Base-by-base conservation (phyloP, 495 filamentous ascomycete genomes). In the Cercophora scortea region DNA sequence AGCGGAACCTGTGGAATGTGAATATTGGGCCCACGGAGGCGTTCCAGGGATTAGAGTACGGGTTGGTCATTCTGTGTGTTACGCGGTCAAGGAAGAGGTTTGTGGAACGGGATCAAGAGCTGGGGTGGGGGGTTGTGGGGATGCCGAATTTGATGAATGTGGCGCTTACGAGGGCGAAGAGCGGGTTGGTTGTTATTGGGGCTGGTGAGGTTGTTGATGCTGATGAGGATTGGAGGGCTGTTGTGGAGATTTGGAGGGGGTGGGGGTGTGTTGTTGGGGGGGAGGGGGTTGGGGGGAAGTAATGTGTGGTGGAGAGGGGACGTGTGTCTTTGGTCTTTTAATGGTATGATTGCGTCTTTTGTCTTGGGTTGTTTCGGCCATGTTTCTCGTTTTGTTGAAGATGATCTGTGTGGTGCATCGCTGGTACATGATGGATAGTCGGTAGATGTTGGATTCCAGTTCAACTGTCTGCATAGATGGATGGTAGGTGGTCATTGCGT, bases 21-120 rank as follows among this genome's bases (percentile, higher is more conserved):
- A 79, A 79, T 52, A 73, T 82, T 17, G 79, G 79, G 3, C 77
- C 79, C 4, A 69, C 77, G 18, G 79, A 82, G 55, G 78, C 74
- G n/a, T 81, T 76, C 50, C 79, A 81, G 53, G 79, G 79, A 0
- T 60, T 77, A 19, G 79, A 82, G 57, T 69, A 69, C 33, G 62
- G 68, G 10, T 68, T 79, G 16, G 79, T 81, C 16, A 78, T 82
- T 48, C 55, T 82, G 15, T 81, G 79, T 54, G 80, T 77, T 1
- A 82, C 79, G 40, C 58, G 79, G 33, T 69, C 71, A 3, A 56
- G 75, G 18, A 54, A 55, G n/a, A 58, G 71, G 7, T 81, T 79
- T 55, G 62, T 82, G 3, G 61, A 64, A 11, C 60, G 64, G 19
- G 79, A 81, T 60, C 39, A 51, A 11, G 57, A 62, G 8, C 63